Percentiles rank a stretch among this genome's conserved stretches.
Conservation (phyloP, 2,329 filamentous ascomycete genomes). For the Akanthomyces lecanii region DNA sequence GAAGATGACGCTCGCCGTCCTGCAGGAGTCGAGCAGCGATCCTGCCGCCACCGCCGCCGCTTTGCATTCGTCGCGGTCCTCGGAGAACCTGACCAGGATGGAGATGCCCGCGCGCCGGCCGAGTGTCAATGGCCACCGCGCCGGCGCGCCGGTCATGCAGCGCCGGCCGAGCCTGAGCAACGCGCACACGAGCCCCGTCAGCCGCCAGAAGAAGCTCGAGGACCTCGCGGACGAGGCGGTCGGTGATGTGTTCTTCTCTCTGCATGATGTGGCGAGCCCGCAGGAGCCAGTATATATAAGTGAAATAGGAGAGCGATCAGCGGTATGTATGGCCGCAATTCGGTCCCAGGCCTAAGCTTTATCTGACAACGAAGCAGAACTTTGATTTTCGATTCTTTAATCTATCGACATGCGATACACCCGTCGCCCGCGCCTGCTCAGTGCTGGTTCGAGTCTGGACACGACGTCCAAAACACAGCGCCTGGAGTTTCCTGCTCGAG, state of each 20-base stretch:
- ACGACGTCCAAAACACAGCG: slow-evolving; percentile 46
- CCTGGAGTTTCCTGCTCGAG: slow-evolving; percentile 63
- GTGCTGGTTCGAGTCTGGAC: slow-evolving; percentile 74
- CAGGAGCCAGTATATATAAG: slow-evolving; percentile 81
- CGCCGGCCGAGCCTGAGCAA: slow-evolving; percentile 48
- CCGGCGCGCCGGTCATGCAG: slow-evolving; percentile 25
- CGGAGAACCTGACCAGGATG: slow-evolving; percentile 41
- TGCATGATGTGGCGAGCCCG: slow-evolving; percentile 63
- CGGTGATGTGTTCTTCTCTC: slow-evolving; percentile 84
- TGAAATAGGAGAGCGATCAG: slow-evolving; percentile 72
- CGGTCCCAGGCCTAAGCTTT: not conserved
- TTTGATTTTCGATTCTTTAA: slow-evolving; percentile 87
- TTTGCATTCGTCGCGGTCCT: slow-evolving; percentile 54
- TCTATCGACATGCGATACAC: slow-evolving; percentile 57
- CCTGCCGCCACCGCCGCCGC: not conserved
- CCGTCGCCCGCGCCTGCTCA: slow-evolving; percentile 60
- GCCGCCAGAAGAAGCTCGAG: slow-evolving; percentile 71
- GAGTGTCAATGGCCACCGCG: slow-evolving; percentile 20
- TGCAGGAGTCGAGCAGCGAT: slow-evolving; percentile 40
- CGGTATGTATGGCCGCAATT: slow-evolving; percentile 39
- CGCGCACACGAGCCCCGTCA: slow-evolving; percentile 41
- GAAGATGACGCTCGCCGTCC: slow-evolving; percentile 39
- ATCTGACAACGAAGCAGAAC: slow-evolving; percentile 47
- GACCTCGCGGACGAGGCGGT: slow-evolving; percentile 65
- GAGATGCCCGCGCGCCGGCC: slow-evolving; percentile 22